Evolutionary conservation across 352 stramenopile genomes (phyloP), one percentile per base, ranked within the genome.

Genomic region (Phytopythium boreale): DNA sequence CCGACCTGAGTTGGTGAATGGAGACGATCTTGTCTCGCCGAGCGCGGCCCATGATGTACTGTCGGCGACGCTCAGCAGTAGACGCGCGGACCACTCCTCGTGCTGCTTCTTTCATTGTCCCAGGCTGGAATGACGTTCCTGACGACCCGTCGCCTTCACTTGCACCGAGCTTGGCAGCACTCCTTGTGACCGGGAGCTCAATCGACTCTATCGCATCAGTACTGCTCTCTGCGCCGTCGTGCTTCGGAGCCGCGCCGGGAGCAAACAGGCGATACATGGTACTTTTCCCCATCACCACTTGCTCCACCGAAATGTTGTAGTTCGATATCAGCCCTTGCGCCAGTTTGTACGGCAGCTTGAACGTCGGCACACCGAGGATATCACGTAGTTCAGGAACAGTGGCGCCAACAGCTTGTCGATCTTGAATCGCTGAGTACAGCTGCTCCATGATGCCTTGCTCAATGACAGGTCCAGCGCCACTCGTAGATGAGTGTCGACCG

Each of bases 241-340:
- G 50, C 8, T 41, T 27, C 43, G 58, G 61, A 22, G 11, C 46
- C 5, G 34, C 44, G 24, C 64, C 71, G 2, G 85, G 77, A 56
- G 81, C 77, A 68, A 88, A 92, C 80, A 94, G 85, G 17, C 85
- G 85, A 75, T 94, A 94, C 81, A 92, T 89, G 9, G 86, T 92
- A 52, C 73, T 92, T 56, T 92, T 92, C 4, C 84, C 84, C 37
- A 91, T 49, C 14, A 92, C 82, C 34, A 94, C 83, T 67, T 91
- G 81, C 52, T 89, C 82, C 22, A 94, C 86, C 2, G 69, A 79
- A 47, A 94, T 71, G 50, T 82, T 90, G 69, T 94, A 93, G 64
- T 89, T 89, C 61, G 79, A 79, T 43, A 93, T 93, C 62, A 93
- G 66, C 6, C 80, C 80, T 66, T 93, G 85, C 0, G 85, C 82